A percentile compares a stretch with the other conserved stretches of the same genome.
These are phyloP conservation scores for Talaromyces islandicus DNA, from an alignment of 2,329 filamentous ascomycete genomes.

Conservation along the genomic window DNA sequence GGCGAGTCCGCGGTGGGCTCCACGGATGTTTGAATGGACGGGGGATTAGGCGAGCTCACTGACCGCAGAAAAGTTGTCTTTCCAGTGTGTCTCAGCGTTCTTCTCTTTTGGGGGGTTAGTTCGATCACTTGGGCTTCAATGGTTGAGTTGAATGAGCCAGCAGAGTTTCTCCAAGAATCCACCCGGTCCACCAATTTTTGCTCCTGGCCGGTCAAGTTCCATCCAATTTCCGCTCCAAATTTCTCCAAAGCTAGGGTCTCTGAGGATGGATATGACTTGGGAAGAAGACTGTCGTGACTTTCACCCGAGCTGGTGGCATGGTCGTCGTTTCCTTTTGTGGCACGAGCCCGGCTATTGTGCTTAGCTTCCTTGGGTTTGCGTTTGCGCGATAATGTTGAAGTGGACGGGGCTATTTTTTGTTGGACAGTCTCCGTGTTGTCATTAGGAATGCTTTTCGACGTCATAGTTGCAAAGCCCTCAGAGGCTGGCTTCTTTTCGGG, in stretches of 20 bases:
- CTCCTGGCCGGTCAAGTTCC: slow-evolving; percentile 28
- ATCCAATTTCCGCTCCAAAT: not conserved
- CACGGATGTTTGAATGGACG: slow-evolving; percentile 41
- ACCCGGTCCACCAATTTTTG: slow-evolving; percentile 20
- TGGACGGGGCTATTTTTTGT: not conserved
- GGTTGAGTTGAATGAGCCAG: slow-evolving; percentile 48
- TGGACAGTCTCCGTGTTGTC: slow-evolving; percentile 1
- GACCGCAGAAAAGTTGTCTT: slow-evolving; percentile 48
- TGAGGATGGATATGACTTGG: not conserved
- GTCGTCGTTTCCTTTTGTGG: not conserved
- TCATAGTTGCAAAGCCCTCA: not conserved
- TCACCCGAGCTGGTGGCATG: not conserved
- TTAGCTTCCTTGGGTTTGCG: not conserved
- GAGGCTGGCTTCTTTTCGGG: not conserved
- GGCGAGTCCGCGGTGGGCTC: slow-evolving; percentile 36
- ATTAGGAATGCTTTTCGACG: slow-evolving; percentile 12
- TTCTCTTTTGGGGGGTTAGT: slow-evolving; percentile 39
- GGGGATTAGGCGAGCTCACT: slow-evolving; percentile 38
- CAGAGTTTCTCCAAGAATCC: slow-evolving; percentile 41
- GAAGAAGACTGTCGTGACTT: not conserved
- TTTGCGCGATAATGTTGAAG: slow-evolving; percentile 1
- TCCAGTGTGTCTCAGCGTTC: slow-evolving; percentile 48
- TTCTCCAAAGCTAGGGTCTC: not conserved
- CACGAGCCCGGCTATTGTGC: not conserved
- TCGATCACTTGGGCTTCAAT: slow-evolving; percentile 53